Percentiles rank a stretch among this genome's conserved stretches.
phyloP scores from a whole-genome alignment of 345 rosid species.

The Eucalyptus erythrocorys region DNA sequence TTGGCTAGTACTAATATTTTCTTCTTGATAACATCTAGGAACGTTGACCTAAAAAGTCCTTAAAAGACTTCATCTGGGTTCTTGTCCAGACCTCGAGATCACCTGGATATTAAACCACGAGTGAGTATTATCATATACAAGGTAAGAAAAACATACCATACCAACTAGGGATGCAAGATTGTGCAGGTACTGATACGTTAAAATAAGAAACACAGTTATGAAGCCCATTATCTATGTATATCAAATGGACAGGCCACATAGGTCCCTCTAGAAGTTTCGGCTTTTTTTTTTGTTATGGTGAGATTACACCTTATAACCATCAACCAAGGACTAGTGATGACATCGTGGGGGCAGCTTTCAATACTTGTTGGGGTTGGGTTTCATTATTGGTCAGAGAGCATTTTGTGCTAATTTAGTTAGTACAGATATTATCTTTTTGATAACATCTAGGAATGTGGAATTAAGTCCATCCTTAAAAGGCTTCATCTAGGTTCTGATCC shows the following conservation, averaged over 20 bases:
- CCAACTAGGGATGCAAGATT: too few species aligned
- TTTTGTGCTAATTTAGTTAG: not conserved
- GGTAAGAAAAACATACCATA: too few species aligned
- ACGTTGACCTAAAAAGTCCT: not conserved
- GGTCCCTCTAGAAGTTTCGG: too few species aligned
- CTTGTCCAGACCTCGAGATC: not conserved
- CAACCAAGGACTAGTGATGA: not conserved
- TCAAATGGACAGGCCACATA: too few species aligned
- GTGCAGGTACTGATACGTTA: rapidly evolving
- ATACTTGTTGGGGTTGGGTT: not conserved
- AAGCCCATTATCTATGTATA: too few species aligned
- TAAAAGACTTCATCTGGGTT: not conserved
- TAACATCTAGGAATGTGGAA: not conserved
- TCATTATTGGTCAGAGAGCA: not conserved
- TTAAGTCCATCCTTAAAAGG: too few species aligned
- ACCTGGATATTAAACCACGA: too few species aligned
- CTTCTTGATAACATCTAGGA: not conserved
- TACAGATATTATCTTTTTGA: not conserved
- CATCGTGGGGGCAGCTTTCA: not conserved
- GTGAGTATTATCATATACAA: not conserved
- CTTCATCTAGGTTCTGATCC: too few species aligned
- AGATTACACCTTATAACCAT: too few species aligned
- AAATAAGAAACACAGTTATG: too few species aligned
- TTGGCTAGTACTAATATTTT: not conserved
- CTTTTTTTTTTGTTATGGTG: too few species aligned